Percentiles rank a stretch among this genome's conserved stretches.
Conservation (phyloP, 352 stramenopile genomes). For the Albugo candida region DNA sequence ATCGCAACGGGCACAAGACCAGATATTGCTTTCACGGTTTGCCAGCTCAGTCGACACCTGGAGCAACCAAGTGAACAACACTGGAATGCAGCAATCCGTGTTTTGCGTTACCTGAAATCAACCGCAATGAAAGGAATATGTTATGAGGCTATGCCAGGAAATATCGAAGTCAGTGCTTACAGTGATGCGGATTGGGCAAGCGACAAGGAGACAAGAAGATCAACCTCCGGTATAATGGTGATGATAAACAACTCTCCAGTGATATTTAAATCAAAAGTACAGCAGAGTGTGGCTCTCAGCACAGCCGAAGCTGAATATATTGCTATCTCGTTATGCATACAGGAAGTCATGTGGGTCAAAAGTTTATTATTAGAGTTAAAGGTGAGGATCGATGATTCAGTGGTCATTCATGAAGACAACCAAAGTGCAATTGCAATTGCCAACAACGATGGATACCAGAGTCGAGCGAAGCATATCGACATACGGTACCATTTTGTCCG, state of each 20-base stretch:
- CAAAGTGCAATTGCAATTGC: not conserved
- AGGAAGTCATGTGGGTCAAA: conserved; percentile 9
- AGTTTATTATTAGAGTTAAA: conserved; percentile 3
- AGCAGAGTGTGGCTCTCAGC: conserved; percentile 11
- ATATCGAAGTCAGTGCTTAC: conserved; percentile 1
- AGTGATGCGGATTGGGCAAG: conserved; percentile 10
- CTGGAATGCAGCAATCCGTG: not conserved
- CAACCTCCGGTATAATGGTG: conserved; percentile 6
- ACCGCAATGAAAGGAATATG: conserved; percentile 2
- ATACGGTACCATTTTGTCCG: not conserved
- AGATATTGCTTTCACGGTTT: not conserved
- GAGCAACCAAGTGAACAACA: not conserved
- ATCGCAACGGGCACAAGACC: not conserved
- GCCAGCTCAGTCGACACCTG: not conserved
- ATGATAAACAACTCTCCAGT: conserved; percentile 8
- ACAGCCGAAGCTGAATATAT: conserved; percentile 11
- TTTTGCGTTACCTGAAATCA: not conserved
- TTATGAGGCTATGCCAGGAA: not conserved
- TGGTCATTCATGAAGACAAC: conserved; percentile 1
- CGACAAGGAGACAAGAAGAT: conserved; percentile 7
- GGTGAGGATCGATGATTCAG: conserved; percentile 1
- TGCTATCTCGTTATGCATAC: conserved; percentile 6
- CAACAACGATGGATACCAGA: not conserved
- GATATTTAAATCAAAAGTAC: conserved; percentile 5
- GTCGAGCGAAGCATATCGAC: conserved; percentile 1